Evolutionary conservation across 2,329 filamentous ascomycete species (phyloP).

Genomic region (Mycocentrospora acerina): DNA sequence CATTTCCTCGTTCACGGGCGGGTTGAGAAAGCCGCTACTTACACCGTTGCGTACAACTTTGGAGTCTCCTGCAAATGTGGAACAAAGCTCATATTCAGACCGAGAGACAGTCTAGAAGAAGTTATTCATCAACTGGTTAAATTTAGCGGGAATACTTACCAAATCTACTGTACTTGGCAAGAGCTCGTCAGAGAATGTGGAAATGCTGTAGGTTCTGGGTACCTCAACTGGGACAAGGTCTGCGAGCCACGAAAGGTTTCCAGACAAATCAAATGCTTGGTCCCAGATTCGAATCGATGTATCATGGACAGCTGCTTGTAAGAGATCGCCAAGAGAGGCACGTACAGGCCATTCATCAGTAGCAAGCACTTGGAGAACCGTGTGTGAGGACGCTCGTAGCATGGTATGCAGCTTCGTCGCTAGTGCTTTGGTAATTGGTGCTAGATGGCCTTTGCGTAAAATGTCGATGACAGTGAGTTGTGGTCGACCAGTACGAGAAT

Average conservation of each 20-base stretch:
- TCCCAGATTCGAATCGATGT: conserved; percentile 24
- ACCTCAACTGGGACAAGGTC: conserved; percentile 24
- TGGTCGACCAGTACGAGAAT: conserved; percentile 12
- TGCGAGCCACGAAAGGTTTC: conserved; percentile 20
- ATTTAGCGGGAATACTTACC: too few relatives aligned
- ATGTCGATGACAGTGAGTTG: conserved; percentile 24
- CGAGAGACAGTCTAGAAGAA: too few relatives aligned
- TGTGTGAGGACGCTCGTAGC: conserved; percentile 24
- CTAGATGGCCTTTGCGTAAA: conserved; percentile 24
- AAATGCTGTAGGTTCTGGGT: conserved; percentile 35
- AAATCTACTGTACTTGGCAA: conserved; percentile 56
- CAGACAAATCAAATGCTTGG: conserved; percentile 24
- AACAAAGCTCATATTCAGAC: conserved; percentile 53
- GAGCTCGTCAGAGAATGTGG: conserved; percentile 53
- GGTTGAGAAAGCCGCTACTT: conserved; percentile 58
- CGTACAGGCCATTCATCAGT: conserved; percentile 29
- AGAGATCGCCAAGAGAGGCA: conserved; percentile 22
- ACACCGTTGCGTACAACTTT: conserved; percentile 48
- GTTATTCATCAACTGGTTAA: too few relatives aligned
- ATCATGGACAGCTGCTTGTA: conserved; percentile 27
- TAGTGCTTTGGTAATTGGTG: conserved; percentile 25
- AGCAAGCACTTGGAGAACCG: conserved; percentile 22
- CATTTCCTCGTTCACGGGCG: conserved; percentile 44
- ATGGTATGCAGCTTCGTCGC: conserved; percentile 25
- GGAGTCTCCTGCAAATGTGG: conserved; percentile 20